Evolutionary conservation across 768 basidiomycete species (phyloP).

Genomic region (Xanthoconium purpureum): DNA sequence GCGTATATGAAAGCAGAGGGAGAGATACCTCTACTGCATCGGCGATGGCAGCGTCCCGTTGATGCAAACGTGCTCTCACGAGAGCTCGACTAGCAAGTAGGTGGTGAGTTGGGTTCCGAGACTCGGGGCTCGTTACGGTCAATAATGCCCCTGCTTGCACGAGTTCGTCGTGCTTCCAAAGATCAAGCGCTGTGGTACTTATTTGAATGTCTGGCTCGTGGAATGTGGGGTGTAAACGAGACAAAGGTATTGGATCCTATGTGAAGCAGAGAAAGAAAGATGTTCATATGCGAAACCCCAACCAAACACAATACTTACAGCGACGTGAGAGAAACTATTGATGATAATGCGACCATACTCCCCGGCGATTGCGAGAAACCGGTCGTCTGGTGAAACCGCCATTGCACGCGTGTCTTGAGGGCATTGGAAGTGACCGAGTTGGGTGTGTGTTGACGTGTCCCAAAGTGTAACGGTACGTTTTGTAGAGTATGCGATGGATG

Average conservation of each 20-base stretch:
- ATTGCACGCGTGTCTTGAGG: not conserved
- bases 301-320: not conserved
- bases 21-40: not conserved
- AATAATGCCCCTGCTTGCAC: not conserved
- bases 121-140: not conserved
- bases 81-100: not conserved
- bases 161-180: not conserved
- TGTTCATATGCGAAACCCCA: not conserved
- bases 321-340: not conserved
- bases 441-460: not conserved
- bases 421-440: not conserved
- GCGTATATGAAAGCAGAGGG: too few relatives aligned
- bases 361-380: not conserved
- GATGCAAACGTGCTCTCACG: not conserved
- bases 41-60: not conserved
- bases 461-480: too few relatives aligned
- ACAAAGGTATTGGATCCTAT: not conserved
- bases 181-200: not conserved
- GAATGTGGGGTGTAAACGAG: not conserved
- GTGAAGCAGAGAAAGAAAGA: too few relatives aligned
- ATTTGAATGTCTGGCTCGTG: not conserved
- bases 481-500: too few relatives aligned
- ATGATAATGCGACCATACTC: not conserved
- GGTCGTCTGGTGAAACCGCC: not conserved
- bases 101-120: not conserved